A percentile compares a stretch with the other conserved stretches of the same genome.
phyloP scores from a whole-genome alignment of 306 rosid genomes.

The Pyrus bretschneideri region DNA sequence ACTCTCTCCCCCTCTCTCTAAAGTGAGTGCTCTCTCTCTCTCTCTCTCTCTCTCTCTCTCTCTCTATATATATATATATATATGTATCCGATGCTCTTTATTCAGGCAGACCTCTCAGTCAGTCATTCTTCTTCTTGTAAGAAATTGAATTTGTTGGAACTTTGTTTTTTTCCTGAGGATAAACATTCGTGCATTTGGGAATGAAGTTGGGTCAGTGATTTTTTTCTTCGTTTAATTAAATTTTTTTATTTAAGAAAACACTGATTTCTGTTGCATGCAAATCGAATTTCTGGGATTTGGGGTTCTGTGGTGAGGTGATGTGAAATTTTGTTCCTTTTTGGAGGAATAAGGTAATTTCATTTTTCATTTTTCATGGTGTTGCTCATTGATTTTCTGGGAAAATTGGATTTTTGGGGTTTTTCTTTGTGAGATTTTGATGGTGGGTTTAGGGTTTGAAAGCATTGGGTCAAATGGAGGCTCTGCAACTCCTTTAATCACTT shows the following conservation, averaged over 20 bases:
- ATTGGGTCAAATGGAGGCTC: background rate
- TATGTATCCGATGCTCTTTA: background rate
- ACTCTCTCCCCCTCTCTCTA: background rate
- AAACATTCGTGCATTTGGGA: background rate
- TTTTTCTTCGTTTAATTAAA: background rate
- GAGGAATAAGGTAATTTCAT: background rate
- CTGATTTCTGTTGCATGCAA: slow-evolving; percentile 14
- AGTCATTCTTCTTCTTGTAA: background rate
- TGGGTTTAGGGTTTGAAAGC: slow-evolving; percentile 19
- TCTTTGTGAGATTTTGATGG: background rate
- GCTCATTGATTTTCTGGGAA: slow-evolving; percentile 3
- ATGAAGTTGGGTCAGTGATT: background rate
- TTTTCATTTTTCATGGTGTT: background rate
- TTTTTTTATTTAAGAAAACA: background rate
- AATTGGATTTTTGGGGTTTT: background rate
- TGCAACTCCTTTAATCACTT: background rate
- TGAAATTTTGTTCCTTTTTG: background rate
- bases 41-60: background rate
- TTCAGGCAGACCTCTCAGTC: background rate
- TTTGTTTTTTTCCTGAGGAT: background rate
- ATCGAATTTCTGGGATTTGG: slow-evolving; percentile 2
- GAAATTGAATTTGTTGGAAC: background rate
- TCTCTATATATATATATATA: background rate
- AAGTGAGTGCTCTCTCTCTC: slow-evolving; percentile 9
- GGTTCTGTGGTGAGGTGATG: background rate